These are phyloP conservation scores for Hypholoma fasciculare DNA, from an alignment of 768 basidiomycete species.

Conservation along the genomic window DNA sequence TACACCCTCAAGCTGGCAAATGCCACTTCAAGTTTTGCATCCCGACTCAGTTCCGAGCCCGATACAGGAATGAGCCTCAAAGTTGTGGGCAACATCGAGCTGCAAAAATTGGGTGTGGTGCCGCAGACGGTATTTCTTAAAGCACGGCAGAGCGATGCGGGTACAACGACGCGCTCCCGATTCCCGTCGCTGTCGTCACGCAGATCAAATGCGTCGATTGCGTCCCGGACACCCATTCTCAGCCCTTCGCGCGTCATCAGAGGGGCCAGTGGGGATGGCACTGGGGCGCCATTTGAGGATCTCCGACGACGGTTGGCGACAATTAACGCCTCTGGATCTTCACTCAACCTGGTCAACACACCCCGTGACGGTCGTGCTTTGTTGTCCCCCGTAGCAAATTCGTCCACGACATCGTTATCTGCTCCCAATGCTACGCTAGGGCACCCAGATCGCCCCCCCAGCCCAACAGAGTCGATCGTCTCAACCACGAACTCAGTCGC, in stretches of 20 bases:
- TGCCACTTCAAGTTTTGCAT: constrained; percentile 73
- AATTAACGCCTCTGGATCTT: constrained; percentile 72
- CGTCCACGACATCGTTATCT: constrained; percentile 29
- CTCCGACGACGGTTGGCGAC: constrained; percentile 72
- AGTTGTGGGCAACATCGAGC: constrained; percentile 65
- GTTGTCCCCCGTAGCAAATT: constrained; percentile 36
- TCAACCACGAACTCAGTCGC: constrained; percentile 70
- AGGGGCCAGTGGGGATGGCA: constrained; percentile 45
- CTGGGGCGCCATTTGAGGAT: constrained; percentile 73
- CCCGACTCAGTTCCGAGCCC: constrained; percentile 60
- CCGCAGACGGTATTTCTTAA: constrained; percentile 91
- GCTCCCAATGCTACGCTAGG: constrained; percentile 7
- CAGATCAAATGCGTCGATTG: constrained; percentile 31
- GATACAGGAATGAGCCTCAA: constrained; percentile 66
- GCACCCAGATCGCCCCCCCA: constrained; percentile 57
- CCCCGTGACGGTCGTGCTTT: constrained; percentile 47
- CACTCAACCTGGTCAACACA: constrained; percentile 45
- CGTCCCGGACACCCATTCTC: constrained; percentile 39
- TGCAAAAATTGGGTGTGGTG: constrained; percentile 86
- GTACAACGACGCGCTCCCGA: constrained; percentile 36
- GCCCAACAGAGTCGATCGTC: constrained; percentile 81
- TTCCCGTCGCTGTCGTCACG: constrained; percentile 36
- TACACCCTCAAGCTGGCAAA: constrained; percentile 85
- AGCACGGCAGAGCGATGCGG: constrained; percentile 43
- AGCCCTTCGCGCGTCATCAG: constrained; percentile 49